Conservation (phyloP, 768 basidiomycete species). For the Phylloporus rhodoxanthus region DNA sequence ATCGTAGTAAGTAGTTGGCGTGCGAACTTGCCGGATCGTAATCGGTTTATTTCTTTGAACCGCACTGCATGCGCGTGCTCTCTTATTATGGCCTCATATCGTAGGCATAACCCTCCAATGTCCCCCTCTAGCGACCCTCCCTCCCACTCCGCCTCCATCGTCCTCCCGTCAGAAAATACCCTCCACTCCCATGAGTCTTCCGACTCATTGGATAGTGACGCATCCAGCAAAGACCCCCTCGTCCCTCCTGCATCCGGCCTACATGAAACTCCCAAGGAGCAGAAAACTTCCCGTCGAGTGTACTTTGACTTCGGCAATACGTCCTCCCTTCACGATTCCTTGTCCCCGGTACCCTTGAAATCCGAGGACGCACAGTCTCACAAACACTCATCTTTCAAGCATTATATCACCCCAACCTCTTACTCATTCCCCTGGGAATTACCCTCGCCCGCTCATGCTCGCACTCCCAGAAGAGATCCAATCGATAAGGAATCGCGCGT, state of each 20-base stretch:
- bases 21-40: background rate
- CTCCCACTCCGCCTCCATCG: background rate
- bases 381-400: background rate
- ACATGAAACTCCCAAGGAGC: slow-evolving; percentile 12
- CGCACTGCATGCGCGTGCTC: background rate
- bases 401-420: slow-evolving; percentile 3
- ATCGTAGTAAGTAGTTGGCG: too few species aligned
- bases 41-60: background rate
- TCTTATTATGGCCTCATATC: background rate
- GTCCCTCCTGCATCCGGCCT: background rate
- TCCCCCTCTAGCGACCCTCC: background rate
- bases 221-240: slow-evolving; percentile 7
- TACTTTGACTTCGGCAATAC: slow-evolving; percentile 20
- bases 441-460: slow-evolving; percentile 10
- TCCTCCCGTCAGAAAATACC: background rate
- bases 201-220: slow-evolving; percentile 11
- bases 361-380: background rate
- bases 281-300: slow-evolving; percentile 12
- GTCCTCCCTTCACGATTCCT: slow-evolving; percentile 2
- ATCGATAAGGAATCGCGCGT: slow-evolving; percentile 5
- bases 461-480: slow-evolving; percentile 1
- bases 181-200: background rate
- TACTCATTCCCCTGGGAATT: slow-evolving; percentile 19
- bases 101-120: background rate
- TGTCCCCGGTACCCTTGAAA: slow-evolving; percentile 4